Evolutionary conservation across 2,329 filamentous ascomycete species (phyloP), one percentile per base, ranked within the genome.

Genomic region (Mariannaea elegans): DNA sequence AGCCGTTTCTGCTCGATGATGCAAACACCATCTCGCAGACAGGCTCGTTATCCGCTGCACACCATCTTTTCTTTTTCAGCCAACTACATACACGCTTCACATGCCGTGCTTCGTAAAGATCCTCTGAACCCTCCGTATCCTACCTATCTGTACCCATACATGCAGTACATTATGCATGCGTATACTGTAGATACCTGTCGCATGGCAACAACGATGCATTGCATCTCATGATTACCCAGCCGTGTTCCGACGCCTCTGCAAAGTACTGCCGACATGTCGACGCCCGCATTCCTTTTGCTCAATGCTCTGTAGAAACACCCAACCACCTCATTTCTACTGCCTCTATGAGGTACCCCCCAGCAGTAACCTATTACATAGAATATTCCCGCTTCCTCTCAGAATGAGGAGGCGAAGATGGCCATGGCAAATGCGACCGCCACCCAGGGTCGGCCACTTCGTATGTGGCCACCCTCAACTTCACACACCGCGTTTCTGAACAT

Each of bases 401-500:
- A 47, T 49, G 49, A 49, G 45, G 16, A 50, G 29, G 42, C 13
- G 36, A 39, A 38, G 44, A 10, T 23, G 38, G 45, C 29, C 52
- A 34, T 49, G 34, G 46, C 18, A 56, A 49, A 56, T 44, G 54
- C 54, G 39, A 51, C 54, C 54, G 34, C 44, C 24, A 32, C 7
- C 51, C 34, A n/a, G 32, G 14, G 32, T 14, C 32, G 42, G 44
- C 27, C 18, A 27, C 39, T 19, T 32, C 39, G 42, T 23, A 31
- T 36, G 39, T 38, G 39, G 47, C 54, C 46, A 16, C 23, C 49
- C 12, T 52, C 27, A 32, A 52, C 21, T 24, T 54, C 19, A 46
- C 42, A 31, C 44, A 49, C 53, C 53, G 53, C 53, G 44, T 42
- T 56, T 56, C 44, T 23, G 31, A 49, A 36, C 46, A 49, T 49